Percentiles rank a stretch among this genome's conserved stretches.
phyloP scores from a whole-genome alignment of 2,329 filamentous ascomycete species.

The Alternaria novae-zelandiae region DNA sequence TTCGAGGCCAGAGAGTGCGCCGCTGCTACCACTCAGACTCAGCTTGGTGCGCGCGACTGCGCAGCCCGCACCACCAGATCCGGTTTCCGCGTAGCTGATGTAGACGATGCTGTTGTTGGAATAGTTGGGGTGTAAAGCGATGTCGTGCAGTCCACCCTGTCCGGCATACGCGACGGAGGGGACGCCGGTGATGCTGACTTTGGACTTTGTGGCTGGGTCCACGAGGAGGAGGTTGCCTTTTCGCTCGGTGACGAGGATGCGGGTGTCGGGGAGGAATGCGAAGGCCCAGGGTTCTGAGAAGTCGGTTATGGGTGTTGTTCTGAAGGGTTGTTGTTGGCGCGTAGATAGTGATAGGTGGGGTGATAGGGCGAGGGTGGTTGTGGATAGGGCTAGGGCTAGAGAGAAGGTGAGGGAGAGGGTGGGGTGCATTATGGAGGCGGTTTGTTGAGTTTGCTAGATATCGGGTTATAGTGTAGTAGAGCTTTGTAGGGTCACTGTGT shows the following conservation, averaged over 20 bases:
- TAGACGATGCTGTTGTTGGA: background rate
- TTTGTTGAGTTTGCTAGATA: background rate
- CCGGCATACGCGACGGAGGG: background rate
- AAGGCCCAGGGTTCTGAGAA: background rate
- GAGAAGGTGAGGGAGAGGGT: rapidly evolving
- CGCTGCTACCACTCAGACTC: background rate
- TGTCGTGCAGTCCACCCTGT: background rate
- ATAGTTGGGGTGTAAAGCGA: background rate
- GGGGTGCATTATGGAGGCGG: background rate
- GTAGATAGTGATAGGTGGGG: background rate
- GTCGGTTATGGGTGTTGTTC: background rate
- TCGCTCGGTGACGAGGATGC: background rate
- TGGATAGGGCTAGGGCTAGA: background rate
- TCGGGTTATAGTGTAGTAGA: background rate
- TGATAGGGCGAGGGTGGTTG: background rate
- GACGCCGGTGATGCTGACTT: background rate
- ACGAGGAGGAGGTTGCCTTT: background rate
- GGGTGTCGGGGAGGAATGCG: background rate
- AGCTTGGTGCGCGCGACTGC: background rate
- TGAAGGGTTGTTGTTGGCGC: background rate
- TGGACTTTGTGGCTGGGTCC: background rate
- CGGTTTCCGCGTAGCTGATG: background rate
- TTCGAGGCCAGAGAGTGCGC: background rate
- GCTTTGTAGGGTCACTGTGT: too few species aligned
- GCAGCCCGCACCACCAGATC: background rate